A percentile compares a stretch with the other conserved stretches of the same genome.
phyloP scores from a whole-genome alignment of 1,284 basidiomycete species.

The Marasmius oreades region DNA sequence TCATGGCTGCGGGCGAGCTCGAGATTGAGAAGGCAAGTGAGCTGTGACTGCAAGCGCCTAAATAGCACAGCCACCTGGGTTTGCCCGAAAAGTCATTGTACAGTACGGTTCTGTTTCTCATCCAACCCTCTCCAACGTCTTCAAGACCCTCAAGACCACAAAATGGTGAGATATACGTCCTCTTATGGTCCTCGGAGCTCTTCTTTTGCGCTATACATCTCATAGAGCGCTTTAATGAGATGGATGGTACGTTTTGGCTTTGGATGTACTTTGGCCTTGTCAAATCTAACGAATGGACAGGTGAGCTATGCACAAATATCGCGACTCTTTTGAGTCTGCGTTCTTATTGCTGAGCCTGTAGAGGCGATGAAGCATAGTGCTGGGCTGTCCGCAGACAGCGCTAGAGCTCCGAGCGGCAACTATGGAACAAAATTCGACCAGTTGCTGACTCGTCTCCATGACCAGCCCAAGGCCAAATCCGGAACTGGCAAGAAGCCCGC shows the following conservation, averaged over 20 bases:
- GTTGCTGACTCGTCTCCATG: slow-evolving; percentile 81
- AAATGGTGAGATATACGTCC: slow-evolving; percentile 13
- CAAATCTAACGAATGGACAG: slow-evolving; percentile 17
- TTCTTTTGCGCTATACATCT: slow-evolving; percentile 4
- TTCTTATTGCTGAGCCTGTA: slow-evolving; percentile 24
- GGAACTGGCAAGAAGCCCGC: slow-evolving; percentile 78
- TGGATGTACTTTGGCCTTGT: slow-evolving; percentile 35
- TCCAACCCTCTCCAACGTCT: neutral
- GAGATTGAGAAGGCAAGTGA: too few species aligned
- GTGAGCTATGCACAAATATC: slow-evolving; percentile 13
- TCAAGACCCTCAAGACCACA: slow-evolving; percentile 13
- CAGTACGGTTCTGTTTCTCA: neutral
- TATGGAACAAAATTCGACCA: slow-evolving; percentile 10
- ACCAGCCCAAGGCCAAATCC: slow-evolving; percentile 75
- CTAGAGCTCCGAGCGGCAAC: slow-evolving; percentile 57
- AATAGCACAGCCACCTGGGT: neutral
- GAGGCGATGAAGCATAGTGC: slow-evolving; percentile 31
- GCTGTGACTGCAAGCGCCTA: too few species aligned
- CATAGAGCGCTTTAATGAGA: slow-evolving; percentile 27
- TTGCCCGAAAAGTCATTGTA: neutral
- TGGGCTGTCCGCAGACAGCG: slow-evolving; percentile 34
- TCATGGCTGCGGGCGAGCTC: neutral
- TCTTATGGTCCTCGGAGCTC: slow-evolving; percentile 11
- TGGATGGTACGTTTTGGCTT: slow-evolving; percentile 52
- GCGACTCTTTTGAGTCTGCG: slow-evolving; percentile 12